These are phyloP conservation scores for Mycena rosella DNA, from an alignment of 768 basidiomycete genomes.

Conservation along the genomic window DNA sequence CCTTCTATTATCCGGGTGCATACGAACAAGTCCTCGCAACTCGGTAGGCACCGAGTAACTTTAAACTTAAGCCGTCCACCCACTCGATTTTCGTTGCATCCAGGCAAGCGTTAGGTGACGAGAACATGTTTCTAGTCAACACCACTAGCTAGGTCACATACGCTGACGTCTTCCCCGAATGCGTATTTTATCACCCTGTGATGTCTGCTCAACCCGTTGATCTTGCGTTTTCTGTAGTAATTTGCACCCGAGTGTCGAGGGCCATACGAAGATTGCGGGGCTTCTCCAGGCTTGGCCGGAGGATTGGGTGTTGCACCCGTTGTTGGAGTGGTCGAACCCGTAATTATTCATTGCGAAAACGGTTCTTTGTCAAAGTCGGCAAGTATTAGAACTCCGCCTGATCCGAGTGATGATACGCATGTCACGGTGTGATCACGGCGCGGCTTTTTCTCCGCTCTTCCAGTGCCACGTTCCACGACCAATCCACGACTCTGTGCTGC, in stretches of 20 bases:
- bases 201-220: too few relatives aligned
- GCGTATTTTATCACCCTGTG: constrained; percentile 25
- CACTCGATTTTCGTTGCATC: too few relatives aligned
- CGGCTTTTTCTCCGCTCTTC: too few relatives aligned
- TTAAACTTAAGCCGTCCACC: too few relatives aligned
- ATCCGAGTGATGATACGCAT: too few relatives aligned
- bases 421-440: too few relatives aligned
- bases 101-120: constrained; percentile 58
- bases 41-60: constrained; percentile 48
- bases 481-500: too few relatives aligned
- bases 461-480: too few relatives aligned
- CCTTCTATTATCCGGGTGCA: constrained; percentile 60
- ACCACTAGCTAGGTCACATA: constrained; percentile 68
- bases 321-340: constrained; percentile 22
- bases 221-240: constrained; percentile 47
- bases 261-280: constrained; percentile 61
- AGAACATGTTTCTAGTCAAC: constrained; percentile 64
- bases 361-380: too few relatives aligned
- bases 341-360: too few relatives aligned
- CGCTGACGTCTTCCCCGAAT: constrained; percentile 63
- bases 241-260: constrained; percentile 59
- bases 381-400: too few relatives aligned
- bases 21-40: constrained; percentile 58
- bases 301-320: constrained; percentile 57
- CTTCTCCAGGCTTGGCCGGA: constrained; percentile 59